Evolutionary conservation across 768 basidiomycete genomes (phyloP).

Genomic region (Tylopilus sp.): DNA sequence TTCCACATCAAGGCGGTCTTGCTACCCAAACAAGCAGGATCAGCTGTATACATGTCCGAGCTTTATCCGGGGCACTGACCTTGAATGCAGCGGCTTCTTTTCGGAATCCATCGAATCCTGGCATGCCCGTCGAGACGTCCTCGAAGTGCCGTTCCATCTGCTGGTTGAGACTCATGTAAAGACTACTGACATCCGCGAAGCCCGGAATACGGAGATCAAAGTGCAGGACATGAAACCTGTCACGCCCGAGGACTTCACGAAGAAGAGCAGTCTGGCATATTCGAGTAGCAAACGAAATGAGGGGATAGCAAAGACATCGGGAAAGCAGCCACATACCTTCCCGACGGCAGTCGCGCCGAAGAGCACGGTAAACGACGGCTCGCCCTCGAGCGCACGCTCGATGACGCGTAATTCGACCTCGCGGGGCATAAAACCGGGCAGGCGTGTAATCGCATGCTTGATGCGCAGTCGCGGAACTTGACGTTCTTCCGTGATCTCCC

Average conservation of each 20-base stretch:
- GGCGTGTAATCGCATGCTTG: slow-evolving; percentile 73
- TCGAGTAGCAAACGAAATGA: slow-evolving; percentile 1
- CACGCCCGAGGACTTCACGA: slow-evolving; percentile 67
- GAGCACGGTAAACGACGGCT: slow-evolving; percentile 76
- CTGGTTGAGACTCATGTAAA: slow-evolving; percentile 72
- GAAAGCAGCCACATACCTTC: slow-evolving; percentile 47
- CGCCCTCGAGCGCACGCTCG: slow-evolving; percentile 58
- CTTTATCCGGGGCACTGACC: slow-evolving; percentile 34
- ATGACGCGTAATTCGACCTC: slow-evolving; percentile 63
- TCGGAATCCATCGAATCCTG: slow-evolving; percentile 70
- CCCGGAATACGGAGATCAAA: slow-evolving; percentile 83
- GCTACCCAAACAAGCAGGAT: slow-evolving; percentile 39
- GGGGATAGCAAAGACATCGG: not conserved
- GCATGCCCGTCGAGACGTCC: slow-evolving; percentile 50
- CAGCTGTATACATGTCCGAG: slow-evolving; percentile 2
- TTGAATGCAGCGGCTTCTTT: slow-evolving; percentile 79
- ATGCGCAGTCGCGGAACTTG: slow-evolving; percentile 64
- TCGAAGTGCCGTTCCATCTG: slow-evolving; percentile 84
- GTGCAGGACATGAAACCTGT: slow-evolving; percentile 74
- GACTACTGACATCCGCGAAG: slow-evolving; percentile 75
- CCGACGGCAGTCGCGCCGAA: slow-evolving; percentile 82
- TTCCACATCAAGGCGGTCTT: slow-evolving; percentile 74
- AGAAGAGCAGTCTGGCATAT: slow-evolving; percentile 73
- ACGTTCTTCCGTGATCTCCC: slow-evolving; percentile 66
- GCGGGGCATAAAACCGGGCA: slow-evolving; percentile 72